Conservation (phyloP, 345 rosid genomes). For the Rhodomyrtus tomentosa region DNA sequence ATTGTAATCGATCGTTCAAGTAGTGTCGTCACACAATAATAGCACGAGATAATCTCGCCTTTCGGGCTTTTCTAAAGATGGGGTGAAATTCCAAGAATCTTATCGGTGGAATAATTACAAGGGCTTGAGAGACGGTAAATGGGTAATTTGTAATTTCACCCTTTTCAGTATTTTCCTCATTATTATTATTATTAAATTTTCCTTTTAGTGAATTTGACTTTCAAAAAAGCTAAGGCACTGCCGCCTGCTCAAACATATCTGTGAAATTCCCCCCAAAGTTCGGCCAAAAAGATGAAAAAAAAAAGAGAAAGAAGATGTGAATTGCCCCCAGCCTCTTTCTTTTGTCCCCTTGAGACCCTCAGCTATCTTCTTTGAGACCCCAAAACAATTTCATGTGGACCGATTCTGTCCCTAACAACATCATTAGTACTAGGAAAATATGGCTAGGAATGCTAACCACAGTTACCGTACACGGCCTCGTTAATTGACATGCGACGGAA, state of each 20-base stretch:
- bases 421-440: neutral
- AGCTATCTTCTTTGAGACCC: neutral
- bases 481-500: too few relatives aligned
- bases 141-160: neutral
- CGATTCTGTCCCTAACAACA: neutral
- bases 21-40: too few relatives aligned
- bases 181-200: accelerated
- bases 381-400: neutral
- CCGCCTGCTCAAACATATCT: neutral
- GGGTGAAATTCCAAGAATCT: neutral
- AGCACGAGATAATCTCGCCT: neutral
- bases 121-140: neutral
- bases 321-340: neutral
- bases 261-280: neutral
- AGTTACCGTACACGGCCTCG: too few relatives aligned
- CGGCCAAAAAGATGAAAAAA: neutral
- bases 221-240: neutral
- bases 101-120: accelerated
- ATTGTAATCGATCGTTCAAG: too few relatives aligned
- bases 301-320: neutral
- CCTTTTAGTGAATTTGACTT: neutral
- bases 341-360: neutral
- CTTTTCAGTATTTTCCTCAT: neutral
- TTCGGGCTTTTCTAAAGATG: neutral
- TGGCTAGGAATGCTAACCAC: neutral